Conservation (phyloP, 176 grass and related monocot species). For the Aegilops sharonensis region DNA sequence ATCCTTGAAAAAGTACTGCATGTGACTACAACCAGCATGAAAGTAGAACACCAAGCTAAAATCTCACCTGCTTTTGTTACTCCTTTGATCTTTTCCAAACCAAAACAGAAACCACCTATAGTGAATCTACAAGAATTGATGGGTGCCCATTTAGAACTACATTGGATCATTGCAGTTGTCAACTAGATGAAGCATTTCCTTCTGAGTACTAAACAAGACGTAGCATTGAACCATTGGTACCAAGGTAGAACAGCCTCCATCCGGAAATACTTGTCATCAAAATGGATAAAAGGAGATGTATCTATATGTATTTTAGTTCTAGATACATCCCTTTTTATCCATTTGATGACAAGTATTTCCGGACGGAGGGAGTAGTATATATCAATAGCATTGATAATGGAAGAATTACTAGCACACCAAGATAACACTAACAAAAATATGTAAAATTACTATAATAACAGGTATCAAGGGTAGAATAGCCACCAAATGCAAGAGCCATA, state of each 20-base stretch:
- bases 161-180: slow-evolving; percentile 3
- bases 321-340: too few relatives aligned
- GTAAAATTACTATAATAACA: not conserved
- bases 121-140: not conserved
- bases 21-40: not conserved
- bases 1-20: not conserved
- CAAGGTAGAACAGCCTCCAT: not conserved
- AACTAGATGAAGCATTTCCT: slow-evolving; percentile 9
- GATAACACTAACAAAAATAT: not conserved
- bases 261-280: too few relatives aligned
- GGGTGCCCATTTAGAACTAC: not conserved
- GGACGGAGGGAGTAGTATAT: not conserved
- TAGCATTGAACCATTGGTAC: not conserved
- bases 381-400: not conserved
- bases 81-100: not conserved
- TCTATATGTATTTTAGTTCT: too few relatives aligned
- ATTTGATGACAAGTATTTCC: too few relatives aligned
- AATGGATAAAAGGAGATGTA: too few relatives aligned
- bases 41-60: not conserved
- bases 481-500: not conserved
- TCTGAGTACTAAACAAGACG: not conserved
- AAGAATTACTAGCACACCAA: not conserved
- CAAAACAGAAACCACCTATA: slow-evolving; percentile 2
- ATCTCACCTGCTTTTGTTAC: not conserved
- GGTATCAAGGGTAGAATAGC: not conserved